Conservation (phyloP, 1,139 yeast genomes). For the Kodamaea alishanica region DNA sequence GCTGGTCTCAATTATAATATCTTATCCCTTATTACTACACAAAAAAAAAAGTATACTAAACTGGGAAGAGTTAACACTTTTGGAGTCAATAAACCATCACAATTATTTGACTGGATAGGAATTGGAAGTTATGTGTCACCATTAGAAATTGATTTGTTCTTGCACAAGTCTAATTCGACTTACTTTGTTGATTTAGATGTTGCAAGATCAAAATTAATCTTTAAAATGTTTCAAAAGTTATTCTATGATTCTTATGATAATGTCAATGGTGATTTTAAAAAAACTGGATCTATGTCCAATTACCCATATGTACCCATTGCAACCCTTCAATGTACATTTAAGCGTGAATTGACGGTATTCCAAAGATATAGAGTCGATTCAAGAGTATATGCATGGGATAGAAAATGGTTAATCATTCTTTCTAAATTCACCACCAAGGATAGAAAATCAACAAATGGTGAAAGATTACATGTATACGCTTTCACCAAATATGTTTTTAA, state of each 20-base stretch:
- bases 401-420: conserved; percentile 78
- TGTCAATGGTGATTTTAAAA: conserved; percentile 31
- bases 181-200: conserved; percentile 79
- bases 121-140: conserved; percentile 62
- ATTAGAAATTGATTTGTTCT: conserved; percentile 76
- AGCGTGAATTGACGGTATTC: conserved; percentile 68
- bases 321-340: conserved; percentile 61
- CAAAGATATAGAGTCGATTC: conserved; percentile 53
- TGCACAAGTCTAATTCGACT: conserved; percentile 86
- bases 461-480: conserved; percentile 53
- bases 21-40: too few species aligned
- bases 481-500: conserved; percentile 73
- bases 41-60: too few species aligned
- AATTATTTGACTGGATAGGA: conserved; percentile 42
- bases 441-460: conserved; percentile 16
- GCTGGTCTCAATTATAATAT: too few species aligned
- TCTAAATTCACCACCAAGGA: conserved; percentile 52
- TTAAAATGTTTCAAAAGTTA: conserved; percentile 49
- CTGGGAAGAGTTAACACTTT: conserved; percentile 29
- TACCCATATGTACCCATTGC: conserved; percentile 79
- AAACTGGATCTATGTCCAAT: conserved; percentile 17
- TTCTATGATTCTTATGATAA: conserved; percentile 39
- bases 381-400: conserved; percentile 75
- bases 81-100: conserved; percentile 25
- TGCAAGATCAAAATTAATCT: conserved; percentile 63